These are phyloP conservation scores for Salvia sclarea DNA, from an alignment of 305 asterid species.

Conservation along the genomic window DNA sequence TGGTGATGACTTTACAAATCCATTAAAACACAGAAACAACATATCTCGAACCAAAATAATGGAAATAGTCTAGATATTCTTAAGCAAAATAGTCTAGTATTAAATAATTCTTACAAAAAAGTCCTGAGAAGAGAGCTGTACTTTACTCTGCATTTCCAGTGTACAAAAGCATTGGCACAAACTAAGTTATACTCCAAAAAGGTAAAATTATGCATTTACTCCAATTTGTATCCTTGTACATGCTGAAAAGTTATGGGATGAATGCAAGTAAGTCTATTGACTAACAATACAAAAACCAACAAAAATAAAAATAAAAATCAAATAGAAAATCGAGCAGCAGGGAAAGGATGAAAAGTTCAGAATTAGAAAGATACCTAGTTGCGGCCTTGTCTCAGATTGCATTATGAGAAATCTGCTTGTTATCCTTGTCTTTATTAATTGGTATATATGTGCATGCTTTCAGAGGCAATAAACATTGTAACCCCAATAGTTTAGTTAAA, in stretches of 20 bases:
- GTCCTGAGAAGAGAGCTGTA: not conserved
- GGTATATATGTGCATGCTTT: not conserved
- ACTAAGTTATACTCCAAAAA: not conserved
- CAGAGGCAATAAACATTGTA: not conserved
- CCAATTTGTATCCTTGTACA: not conserved
- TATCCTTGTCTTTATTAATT: slow-evolving; percentile 91
- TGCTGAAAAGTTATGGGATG: not conserved
- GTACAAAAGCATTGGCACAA: slow-evolving; percentile 2
- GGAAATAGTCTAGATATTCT: not conserved
- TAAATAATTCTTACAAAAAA: not conserved
- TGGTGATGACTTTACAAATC: slow-evolving; percentile 45
- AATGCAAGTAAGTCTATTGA: slow-evolving; percentile 4
- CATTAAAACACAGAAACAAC: slow-evolving; percentile 40
- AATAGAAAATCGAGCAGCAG: slow-evolving; percentile 17
- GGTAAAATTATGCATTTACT: not conserved
- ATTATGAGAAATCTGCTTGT: slow-evolving; percentile 92
- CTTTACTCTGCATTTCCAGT: not conserved
- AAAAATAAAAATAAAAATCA: slow-evolving; percentile 9
- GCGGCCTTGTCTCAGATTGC: slow-evolving; percentile 90
- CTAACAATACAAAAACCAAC: not conserved
- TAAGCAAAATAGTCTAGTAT: slow-evolving; percentile 23
- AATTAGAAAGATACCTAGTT: slow-evolving; percentile 64
- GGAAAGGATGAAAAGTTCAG: slow-evolving; percentile 20
- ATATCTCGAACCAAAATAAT: slow-evolving; percentile 19
- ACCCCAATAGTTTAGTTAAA: not conserved